Evolutionary conservation across 352 stramenopile genomes (phyloP), one percentile per base, ranked within the genome.

Genomic region (Phytophthora citrophthora): DNA sequence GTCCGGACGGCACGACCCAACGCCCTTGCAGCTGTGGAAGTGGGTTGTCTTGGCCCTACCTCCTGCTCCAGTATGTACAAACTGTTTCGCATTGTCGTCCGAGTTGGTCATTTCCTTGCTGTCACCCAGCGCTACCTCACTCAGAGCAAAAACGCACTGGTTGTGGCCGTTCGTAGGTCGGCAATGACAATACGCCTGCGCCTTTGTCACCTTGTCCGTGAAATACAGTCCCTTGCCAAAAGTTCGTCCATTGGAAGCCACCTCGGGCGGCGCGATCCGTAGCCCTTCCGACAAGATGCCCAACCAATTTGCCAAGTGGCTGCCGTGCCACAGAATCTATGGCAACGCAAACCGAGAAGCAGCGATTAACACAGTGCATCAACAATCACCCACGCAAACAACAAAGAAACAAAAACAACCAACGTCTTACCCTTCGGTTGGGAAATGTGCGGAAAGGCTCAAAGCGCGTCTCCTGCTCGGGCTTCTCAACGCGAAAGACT

Each of bases 171-270:
- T 74, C 24, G 70, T 76, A n/a, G 71, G 71, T 16, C 71, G 61
- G 36, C 69, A 76, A 34, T 88, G 81, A 66, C 81, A 91, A 34
- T 91, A 92, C 27, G 72, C 70, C 63, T 88, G 78, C 7, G 83
- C 83, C 47, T 89, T 89, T 13, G 85, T 89, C 58, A 89, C 81
- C 67, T 91, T 93, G 60, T 96, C 90, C 10, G 89, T 91, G 62
- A 95, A 96, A 59, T 96, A 97, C 7, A 97, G 54, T 23, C 90
- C 89, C 47, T 90, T 91, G 31, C 88, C 89, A 54, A 95, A 96
- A 27, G 79, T 87, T 32, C 81, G 84, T 24, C 89, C 90, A 47
- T 90, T 90, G 36, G 71, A 83, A 5, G 80, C 74, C 12, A 94
- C 88, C 15, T 93, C 84, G 7, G 84, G 70, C 10, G 89, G 89